Evolutionary conservation across 1,139 yeast genomes (phyloP).

Genomic region (Pichia sp.): DNA sequence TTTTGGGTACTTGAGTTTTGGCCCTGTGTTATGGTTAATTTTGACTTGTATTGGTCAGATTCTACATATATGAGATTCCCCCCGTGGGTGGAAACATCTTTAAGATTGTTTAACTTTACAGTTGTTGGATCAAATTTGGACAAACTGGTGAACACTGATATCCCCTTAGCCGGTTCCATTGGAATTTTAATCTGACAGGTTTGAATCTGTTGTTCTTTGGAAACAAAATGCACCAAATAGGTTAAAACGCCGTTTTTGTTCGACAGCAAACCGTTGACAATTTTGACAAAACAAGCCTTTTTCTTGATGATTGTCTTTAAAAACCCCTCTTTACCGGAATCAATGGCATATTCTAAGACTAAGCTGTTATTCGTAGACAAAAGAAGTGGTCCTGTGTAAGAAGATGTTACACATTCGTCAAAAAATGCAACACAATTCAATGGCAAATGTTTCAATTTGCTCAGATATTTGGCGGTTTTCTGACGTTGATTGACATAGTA

Average conservation of each 20-base stretch:
- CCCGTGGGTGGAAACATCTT: not conserved
- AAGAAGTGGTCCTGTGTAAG: slow-evolving; percentile 38
- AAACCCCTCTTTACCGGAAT: slow-evolving; percentile 32
- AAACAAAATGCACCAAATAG: slow-evolving; percentile 2
- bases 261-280: not conserved
- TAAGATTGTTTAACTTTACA: not conserved
- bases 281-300: slow-evolving; percentile 10
- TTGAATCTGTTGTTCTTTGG: slow-evolving; percentile 1
- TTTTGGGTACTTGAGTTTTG: too few relatives aligned
- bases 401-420: slow-evolving; percentile 27
- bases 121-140: slow-evolving; percentile 14
- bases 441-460: slow-evolving; percentile 34
- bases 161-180: slow-evolving; percentile 1
- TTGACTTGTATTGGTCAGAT: too few relatives aligned
- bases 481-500: slow-evolving; percentile 35
- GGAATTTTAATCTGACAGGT: slow-evolving; percentile 6
- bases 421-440: slow-evolving; percentile 39
- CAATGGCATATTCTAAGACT: slow-evolving; percentile 38
- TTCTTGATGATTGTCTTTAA: slow-evolving; percentile 31
- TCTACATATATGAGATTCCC: too few relatives aligned
- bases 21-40: too few relatives aligned
- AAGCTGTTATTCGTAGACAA: slow-evolving; percentile 39
- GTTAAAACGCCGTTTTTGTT: slow-evolving; percentile 1
- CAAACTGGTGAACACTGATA: slow-evolving; percentile 9
- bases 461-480: slow-evolving; percentile 29